A percentile compares a stretch with the other conserved stretches of the same genome.
phyloP scores from a whole-genome alignment of 2,329 filamentous ascomycete genomes.

The Pseudocercospora fuligena region DNA sequence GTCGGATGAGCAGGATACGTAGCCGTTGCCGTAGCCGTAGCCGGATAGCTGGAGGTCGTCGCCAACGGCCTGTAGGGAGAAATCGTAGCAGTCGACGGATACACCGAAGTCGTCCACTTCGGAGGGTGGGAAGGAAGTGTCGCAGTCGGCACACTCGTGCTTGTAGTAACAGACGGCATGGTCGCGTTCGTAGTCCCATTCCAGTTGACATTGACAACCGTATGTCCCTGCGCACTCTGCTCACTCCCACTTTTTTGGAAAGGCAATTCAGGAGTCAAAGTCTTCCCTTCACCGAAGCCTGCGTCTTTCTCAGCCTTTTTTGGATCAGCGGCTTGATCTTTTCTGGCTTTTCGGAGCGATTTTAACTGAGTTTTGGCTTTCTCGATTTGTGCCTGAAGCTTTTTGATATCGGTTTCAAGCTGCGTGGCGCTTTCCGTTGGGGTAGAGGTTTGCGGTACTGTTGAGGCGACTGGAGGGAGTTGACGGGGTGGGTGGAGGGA shows the following conservation, averaged over 20 bases:
- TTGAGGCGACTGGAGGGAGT: not conserved
- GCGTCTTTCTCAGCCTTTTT: slow-evolving; percentile 9
- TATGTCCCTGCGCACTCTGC: slow-evolving; percentile 10
- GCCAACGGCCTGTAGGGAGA: too few relatives aligned
- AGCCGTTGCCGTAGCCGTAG: too few relatives aligned
- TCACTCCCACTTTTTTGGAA: slow-evolving; percentile 5
- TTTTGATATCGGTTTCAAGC: not conserved
- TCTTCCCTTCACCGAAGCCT: slow-evolving; percentile 6
- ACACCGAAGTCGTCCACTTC: too few relatives aligned
- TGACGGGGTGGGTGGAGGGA: not conserved
- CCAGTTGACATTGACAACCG: not conserved
- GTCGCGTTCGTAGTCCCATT: not conserved
- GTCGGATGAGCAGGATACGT: too few relatives aligned
- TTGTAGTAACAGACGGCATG: not conserved
- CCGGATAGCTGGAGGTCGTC: too few relatives aligned
- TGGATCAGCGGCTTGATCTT: slow-evolving; percentile 2
- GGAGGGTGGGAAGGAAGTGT: not conserved
- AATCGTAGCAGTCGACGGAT: too few relatives aligned
- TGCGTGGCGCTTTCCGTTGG: not conserved
- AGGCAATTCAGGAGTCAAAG: slow-evolving; percentile 5
- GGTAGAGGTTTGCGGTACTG: not conserved
- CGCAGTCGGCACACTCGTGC: not conserved
- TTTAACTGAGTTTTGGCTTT: slow-evolving; percentile 8
- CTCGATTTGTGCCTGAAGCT: not conserved
- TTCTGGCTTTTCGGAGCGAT: not conserved